A percentile compares a stretch with the other conserved stretches of the same genome.
phyloP scores from a whole-genome alignment of 345 rosid genomes.

The Eucalyptus globulus region DNA sequence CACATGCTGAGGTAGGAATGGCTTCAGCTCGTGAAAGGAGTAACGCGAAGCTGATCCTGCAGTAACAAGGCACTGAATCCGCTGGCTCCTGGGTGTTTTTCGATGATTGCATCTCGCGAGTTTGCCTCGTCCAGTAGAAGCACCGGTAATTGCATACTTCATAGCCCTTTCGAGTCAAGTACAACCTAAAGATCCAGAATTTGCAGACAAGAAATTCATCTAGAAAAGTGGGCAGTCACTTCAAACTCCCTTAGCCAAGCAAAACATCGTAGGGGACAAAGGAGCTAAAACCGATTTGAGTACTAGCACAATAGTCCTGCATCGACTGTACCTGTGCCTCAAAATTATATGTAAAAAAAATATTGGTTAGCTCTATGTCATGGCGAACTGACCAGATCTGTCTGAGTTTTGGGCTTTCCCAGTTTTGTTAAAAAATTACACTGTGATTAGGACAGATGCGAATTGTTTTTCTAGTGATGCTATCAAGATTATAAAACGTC shows the following conservation, averaged over 20 bases:
- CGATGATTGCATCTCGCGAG: background rate
- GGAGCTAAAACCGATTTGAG: background rate
- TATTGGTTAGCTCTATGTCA: background rate
- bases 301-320: too few relatives aligned
- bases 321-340: too few relatives aligned
- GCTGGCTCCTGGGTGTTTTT: background rate
- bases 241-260: background rate
- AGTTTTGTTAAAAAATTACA: too few relatives aligned
- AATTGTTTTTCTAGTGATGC: too few relatives aligned
- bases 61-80: background rate
- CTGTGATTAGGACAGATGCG: too few relatives aligned
- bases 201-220: background rate
- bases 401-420: too few relatives aligned
- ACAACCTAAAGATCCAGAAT: background rate
- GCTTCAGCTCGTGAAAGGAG: background rate
- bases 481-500: too few relatives aligned
- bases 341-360: too few relatives aligned
- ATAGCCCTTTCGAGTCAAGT: background rate
- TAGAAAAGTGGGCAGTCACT: background rate
- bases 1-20: background rate
- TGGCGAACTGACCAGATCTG: background rate
- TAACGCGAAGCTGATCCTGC: background rate
- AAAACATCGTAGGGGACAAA: background rate
- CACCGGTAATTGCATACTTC: background rate
- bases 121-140: background rate